Evolutionary conservation across 2,329 filamentous ascomycete species (phyloP).

Genomic region (Alternaria atra): DNA sequence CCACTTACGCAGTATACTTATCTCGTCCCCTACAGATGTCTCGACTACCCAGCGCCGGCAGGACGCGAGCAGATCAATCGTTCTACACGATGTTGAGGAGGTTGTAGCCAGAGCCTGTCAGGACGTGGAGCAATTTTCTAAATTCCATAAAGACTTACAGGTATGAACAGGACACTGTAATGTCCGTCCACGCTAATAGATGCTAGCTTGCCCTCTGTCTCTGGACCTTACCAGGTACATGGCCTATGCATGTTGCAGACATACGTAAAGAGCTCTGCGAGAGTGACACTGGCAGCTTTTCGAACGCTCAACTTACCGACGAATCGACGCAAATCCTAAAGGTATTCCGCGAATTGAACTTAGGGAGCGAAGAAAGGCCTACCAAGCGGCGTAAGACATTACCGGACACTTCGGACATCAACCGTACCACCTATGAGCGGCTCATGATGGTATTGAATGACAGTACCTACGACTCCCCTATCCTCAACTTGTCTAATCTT

Average conservation of each 20-base stretch:
- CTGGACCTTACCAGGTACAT: conserved; percentile 40
- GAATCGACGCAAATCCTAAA: conserved; percentile 26
- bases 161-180: conserved; percentile 24
- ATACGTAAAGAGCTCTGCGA: conserved; percentile 35
- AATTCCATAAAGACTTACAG: conserved; percentile 43
- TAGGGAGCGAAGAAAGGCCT: conserved; percentile 34
- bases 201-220: conserved; percentile 45
- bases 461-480: conserved; percentile 32
- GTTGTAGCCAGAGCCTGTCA: conserved; percentile 31
- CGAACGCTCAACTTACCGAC: conserved; percentile 33
- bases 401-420: conserved; percentile 21
- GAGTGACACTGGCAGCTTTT: conserved; percentile 29
- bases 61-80: conserved; percentile 8
- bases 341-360: conserved; percentile 28
- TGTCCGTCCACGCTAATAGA: conserved; percentile 13
- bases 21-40: not conserved
- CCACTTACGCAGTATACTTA: conserved; percentile 25
- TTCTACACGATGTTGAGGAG: conserved; percentile 28
- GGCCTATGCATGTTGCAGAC: conserved; percentile 35
- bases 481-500: conserved; percentile 32
- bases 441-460: conserved; percentile 36
- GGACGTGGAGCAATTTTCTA: conserved; percentile 24
- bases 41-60: not conserved
- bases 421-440: conserved; percentile 27
- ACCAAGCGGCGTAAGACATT: conserved; percentile 40